Evolutionary conservation across 73 alveolate genomes (phyloP), one percentile per base, ranked within the genome.

Genomic region (Blepharisma japonicum): DNA sequence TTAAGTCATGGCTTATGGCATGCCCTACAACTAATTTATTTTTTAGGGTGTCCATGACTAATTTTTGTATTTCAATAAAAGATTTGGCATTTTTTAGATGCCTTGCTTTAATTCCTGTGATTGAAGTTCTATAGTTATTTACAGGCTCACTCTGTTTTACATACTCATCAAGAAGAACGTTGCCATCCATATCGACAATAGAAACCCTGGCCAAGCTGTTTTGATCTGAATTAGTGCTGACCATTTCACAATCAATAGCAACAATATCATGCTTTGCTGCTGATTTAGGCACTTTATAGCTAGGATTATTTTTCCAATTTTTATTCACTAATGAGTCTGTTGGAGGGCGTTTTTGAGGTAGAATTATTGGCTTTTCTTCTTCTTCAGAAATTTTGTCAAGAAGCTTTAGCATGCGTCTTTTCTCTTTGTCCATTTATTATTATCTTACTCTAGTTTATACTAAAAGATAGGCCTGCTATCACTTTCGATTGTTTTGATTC

Each of bases 161-260:
- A 45, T 81, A 87, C 9, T 56, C 38, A 72, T 92, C 96, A 23
- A 87, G 79, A 3, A 92, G 80, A 39, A 92, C 91, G 14, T 90
- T 83, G 9, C 94, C 94, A 76, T 90, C 90, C 68, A 78, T 89
- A 78, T 92, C 89, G 5, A 92, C 94, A 51, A 92, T 90, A 18
- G 93, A 72, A 14, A 90, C 89, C 80, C 68, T 78, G 9, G 95
- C 95, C 6, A 88, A 82, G 45, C 83, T 88, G 51, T 88, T 86
- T 14, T 68, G 32, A 45, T 79, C 61, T 42, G 67, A 67, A 42
- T 84, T 86, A 20, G 88, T 87, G 53, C 84, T 83, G 21, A 92
- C 95, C 98, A 92, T 92, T 78, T 92, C 98, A 66, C 98, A 92
- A 87, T 92, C 98, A 21, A 92, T 46, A 0, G 94, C 92, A 8